These are phyloP conservation scores for Tanacetum coccineum DNA, from an alignment of 129 eudicot species.

Conservation along the genomic window DNA sequence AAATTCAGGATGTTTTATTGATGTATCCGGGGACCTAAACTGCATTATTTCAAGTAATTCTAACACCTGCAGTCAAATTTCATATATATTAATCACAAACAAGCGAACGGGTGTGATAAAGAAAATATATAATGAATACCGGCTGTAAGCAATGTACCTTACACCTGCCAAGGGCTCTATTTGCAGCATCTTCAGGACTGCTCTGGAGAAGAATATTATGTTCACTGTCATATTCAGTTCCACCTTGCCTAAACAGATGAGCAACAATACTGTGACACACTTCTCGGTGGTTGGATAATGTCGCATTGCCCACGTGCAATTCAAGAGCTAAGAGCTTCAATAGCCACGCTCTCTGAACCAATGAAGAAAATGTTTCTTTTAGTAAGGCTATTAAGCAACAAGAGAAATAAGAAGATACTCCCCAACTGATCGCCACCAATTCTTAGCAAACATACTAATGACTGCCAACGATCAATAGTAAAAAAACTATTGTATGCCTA, in stretches of 20 bases:
- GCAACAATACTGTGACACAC: constrained; percentile 63
- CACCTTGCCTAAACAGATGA: constrained; percentile 52
- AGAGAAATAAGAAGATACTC: background rate
- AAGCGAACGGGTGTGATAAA: background rate
- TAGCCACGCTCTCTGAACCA: constrained; percentile 90
- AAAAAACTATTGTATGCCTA: too few species aligned
- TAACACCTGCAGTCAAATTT: constrained; percentile 45
- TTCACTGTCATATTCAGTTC: constrained; percentile 35
- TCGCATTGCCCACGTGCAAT: constrained; percentile 67
- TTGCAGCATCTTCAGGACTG: constrained; percentile 42
- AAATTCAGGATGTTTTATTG: constrained; percentile 62
- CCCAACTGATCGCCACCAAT: background rate
- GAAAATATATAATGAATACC: background rate
- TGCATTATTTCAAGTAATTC: constrained; percentile 87
- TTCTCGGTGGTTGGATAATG: constrained; percentile 64
- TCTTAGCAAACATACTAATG: too few species aligned
- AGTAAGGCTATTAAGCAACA: constrained; percentile 5
- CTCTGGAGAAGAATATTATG: constrained; percentile 33
- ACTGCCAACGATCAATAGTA: too few species aligned
- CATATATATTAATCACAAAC: constrained; percentile 5
- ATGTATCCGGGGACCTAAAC: constrained; percentile 82
- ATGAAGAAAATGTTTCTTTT: constrained; percentile 6
- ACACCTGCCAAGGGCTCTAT: constrained; percentile 44
- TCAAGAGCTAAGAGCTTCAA: constrained; percentile 91
- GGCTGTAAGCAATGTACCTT: constrained; percentile 49